A percentile compares a stretch with the other conserved stretches of the same genome.
phyloP scores from a whole-genome alignment of 306 rosid genomes.

The Cucurbita pepo region DNA sequence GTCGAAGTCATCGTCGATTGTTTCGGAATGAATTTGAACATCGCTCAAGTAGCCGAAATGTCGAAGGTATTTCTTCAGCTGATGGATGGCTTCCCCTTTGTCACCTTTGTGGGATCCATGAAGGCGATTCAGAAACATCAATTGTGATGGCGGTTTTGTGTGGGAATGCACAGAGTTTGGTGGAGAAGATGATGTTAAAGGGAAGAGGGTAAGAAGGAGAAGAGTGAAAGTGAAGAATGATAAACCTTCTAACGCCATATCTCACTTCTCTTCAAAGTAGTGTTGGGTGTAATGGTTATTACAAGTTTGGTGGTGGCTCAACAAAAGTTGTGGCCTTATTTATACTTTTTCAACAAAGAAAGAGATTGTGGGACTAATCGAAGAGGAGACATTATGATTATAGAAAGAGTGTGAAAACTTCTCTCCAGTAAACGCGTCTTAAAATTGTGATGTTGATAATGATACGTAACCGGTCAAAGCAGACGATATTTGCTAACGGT shows the following conservation, averaged over 20 bases:
- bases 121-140: conserved; percentile 14
- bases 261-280: neutral
- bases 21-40: neutral
- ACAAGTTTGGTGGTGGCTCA: neutral
- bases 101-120: conserved; percentile 23
- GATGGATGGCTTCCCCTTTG: conserved; percentile 11
- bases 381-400: too few relatives aligned
- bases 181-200: neutral
- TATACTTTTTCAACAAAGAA: neutral
- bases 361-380: neutral
- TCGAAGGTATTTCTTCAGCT: conserved; percentile 23
- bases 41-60: conserved; percentile 20
- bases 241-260: neutral
- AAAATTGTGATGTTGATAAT: too few relatives aligned
- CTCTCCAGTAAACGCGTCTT: too few relatives aligned
- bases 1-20: conserved; percentile 6
- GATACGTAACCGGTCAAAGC: too few relatives aligned
- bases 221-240: neutral
- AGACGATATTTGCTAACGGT: too few relatives aligned
- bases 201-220: neutral
- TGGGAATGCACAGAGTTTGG: neutral
- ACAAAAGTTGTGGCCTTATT: neutral
- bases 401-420: too few relatives aligned
- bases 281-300: neutral
- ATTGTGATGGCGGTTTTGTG: neutral